Percentiles rank a stretch among this genome's conserved stretches.
phyloP scores from a whole-genome alignment of 2,329 filamentous ascomycete species.

The Talaromyces sp. region DNA sequence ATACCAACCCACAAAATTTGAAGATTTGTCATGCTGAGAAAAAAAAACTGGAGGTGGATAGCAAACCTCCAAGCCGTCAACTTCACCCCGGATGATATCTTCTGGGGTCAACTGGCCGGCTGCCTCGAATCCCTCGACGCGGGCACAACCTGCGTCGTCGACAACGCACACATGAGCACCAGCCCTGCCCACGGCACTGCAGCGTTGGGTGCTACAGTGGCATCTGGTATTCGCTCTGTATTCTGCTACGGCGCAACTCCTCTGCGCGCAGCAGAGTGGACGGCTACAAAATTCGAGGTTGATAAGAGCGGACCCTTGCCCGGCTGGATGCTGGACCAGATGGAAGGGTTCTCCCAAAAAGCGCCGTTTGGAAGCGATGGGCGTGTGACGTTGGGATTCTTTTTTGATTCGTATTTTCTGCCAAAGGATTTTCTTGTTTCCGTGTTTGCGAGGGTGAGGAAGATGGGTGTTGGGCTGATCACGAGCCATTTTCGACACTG shows the following conservation, averaged over 20 bases:
- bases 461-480: background rate
- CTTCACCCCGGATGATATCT: background rate
- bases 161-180: conserved; percentile 7
- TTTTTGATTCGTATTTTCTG: conserved; percentile 1
- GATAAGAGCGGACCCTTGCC: background rate
- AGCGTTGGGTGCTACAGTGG: background rate
- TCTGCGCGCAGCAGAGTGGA: background rate
- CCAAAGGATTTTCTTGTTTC: background rate
- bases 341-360: background rate
- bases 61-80: conserved; percentile 5
- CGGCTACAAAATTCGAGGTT: background rate
- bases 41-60: background rate
- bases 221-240: conserved; percentile 1
- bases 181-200: background rate
- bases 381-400: background rate
- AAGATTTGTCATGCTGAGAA: background rate
- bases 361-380: background rate
- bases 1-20: background rate
- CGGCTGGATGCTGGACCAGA: background rate
- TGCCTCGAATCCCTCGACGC: conserved; percentile 2
- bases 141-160: conserved; percentile 4
- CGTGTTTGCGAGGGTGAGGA: background rate
- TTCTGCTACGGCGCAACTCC: conserved; percentile 2
- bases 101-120: conserved; percentile 8
- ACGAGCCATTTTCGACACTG: conserved; percentile 1